Percentiles rank a stretch among this genome's conserved stretches.
Conservation (phyloP, 1,284 basidiomycete genomes). For the Ceratobasidium sp. region DNA sequence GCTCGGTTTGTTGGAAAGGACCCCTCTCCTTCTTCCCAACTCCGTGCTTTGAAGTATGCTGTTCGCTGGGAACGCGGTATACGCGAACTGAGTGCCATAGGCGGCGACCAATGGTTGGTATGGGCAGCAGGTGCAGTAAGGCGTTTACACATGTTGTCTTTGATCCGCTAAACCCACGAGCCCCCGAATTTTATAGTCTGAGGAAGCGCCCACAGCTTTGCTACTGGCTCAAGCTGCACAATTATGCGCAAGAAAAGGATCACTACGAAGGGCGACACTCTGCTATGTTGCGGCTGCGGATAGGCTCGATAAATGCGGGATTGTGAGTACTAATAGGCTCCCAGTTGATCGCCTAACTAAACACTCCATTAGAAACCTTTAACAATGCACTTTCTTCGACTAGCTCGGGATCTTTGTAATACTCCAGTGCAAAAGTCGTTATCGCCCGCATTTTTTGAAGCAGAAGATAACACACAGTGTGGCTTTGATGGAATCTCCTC, state of each 20-base stretch:
- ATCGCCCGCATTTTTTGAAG: conserved; percentile 71
- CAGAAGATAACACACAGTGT: conserved; percentile 42
- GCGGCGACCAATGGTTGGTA: conserved; percentile 79
- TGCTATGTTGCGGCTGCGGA: conserved; percentile 77
- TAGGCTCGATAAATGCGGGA: conserved; percentile 75
- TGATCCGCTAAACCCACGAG: conserved; percentile 35
- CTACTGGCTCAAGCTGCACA: conserved; percentile 75
- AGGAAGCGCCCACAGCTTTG: conserved; percentile 76
- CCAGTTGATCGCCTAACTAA: conserved; percentile 18
- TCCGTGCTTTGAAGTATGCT: conserved; percentile 67
- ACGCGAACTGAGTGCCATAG: conserved; percentile 56
- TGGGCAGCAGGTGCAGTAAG: conserved; percentile 78
- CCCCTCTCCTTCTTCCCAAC: conserved; percentile 63
- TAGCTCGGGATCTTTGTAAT: conserved; percentile 66
- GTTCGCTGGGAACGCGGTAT: conserved; percentile 76
- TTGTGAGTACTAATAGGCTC: conserved; percentile 58
- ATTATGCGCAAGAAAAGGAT: conserved; percentile 63
- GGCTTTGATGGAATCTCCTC: conserved; percentile 68
- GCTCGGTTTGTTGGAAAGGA: conserved; percentile 50
- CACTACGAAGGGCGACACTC: conserved; percentile 66
- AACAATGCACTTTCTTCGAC: conserved; percentile 76
- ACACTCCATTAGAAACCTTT: conserved; percentile 69
- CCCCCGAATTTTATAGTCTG: conserved; percentile 58
- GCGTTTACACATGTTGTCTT: background rate
- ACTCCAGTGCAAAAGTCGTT: conserved; percentile 59